These are phyloP conservation scores for Stachybotrys chlorohalonatus DNA, from an alignment of 2,329 filamentous ascomycete species.

Conservation along the genomic window DNA sequence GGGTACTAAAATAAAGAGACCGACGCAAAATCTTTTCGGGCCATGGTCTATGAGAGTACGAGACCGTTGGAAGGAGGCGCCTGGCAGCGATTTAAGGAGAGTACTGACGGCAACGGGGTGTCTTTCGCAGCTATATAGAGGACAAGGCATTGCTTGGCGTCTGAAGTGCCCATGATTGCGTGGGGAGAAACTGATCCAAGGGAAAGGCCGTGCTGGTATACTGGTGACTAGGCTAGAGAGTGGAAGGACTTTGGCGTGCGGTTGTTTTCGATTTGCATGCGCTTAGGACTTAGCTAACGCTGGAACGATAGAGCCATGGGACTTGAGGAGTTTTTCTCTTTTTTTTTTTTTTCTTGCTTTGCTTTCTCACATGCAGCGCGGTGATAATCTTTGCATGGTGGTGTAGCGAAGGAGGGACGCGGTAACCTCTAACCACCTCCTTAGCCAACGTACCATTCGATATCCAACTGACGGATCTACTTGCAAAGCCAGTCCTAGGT, in stretches of 20 bases:
- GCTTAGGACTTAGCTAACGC: background rate
- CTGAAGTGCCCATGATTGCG: background rate
- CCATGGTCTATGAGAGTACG: too few relatives aligned
- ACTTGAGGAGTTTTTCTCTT: background rate
- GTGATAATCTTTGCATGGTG: too few relatives aligned
- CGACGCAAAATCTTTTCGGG: too few relatives aligned
- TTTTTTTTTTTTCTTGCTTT: background rate
- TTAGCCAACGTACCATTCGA: too few relatives aligned
- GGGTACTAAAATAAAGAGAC: constrained; percentile 55
- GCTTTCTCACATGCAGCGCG: too few relatives aligned
- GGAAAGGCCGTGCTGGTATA: background rate
- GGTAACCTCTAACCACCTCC: too few relatives aligned
- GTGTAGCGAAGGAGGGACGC: too few relatives aligned
- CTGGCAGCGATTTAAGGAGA: too few relatives aligned
- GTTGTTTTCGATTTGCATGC: background rate
- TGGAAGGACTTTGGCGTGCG: background rate
- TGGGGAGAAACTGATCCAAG: background rate
- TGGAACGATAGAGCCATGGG: background rate
- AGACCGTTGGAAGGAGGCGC: too few relatives aligned
- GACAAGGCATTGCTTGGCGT: background rate
- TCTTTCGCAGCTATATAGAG: background rate
- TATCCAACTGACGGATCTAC: too few relatives aligned
- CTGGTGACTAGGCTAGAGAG: background rate
- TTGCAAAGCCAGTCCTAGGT: too few relatives aligned
- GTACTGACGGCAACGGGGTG: too few relatives aligned